Evolutionary conservation across 192 early-diverging fungal species (phyloP), one percentile per base, ranked within the genome.

Genomic region (Helicostylum pulchrum): DNA sequence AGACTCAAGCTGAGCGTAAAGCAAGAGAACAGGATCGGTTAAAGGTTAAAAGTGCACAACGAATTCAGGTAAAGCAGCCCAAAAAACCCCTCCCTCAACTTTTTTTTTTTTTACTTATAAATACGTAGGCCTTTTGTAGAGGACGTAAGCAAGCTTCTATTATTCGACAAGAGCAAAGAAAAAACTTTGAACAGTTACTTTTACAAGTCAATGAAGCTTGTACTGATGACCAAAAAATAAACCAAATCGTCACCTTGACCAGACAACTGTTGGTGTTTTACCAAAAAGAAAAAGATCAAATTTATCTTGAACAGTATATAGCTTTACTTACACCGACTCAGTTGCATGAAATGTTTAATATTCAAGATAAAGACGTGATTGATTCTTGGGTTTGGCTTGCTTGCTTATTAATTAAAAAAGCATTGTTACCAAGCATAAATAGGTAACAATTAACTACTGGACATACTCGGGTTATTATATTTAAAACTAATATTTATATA

Each of bases 1-100:
- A 85, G 65, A 86, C 88, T 0, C 90, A 93, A 60, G 78, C 78
- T 34, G 90, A 92, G 62, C 76, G 95, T 10, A 80, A 81, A 49
- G 67, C 74, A 55, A 71, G 95, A 64, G 92, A 94, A 61, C 51
- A 67, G 0, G 91, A 95, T 57, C 78, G 92, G n/a, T 59, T 65
- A 10, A 63, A 77, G 21, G 65, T 72, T 20, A 78, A 78, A 59
- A 81, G 79, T 4, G 90, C 90, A 1, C 49, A 62, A 10, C 74
- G 54, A 10, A 87, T 97, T 60, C 92, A 94, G 77, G 87, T 79
- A 65, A n/a, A 52, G 49, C 26, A 26, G 26, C 26, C n/a, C n/a
- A n/a, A n/a, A 26, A 26, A 26, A 26, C 26, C 26, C n/a, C n/a
- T n/a, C n/a, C n/a, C 26, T 0, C 26, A 26, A 26, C 26, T 26